Base-by-base conservation (phyloP, 1,139 yeast genomes). In the Geotrichum phurueaensis region DNA sequence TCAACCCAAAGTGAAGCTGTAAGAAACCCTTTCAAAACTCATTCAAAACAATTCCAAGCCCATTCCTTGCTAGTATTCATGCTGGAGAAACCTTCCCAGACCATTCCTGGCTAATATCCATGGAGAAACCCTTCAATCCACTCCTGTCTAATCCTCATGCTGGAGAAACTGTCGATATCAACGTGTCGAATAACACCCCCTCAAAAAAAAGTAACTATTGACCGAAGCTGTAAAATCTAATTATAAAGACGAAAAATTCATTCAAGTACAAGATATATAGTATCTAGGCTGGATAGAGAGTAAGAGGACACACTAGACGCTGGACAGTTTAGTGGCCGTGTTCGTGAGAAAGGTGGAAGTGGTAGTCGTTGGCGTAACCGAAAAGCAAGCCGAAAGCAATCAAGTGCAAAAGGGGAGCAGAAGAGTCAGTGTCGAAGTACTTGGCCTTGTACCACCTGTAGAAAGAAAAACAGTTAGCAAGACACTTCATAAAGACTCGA, bases 281-380 rank as follows among this genome's bases (percentile, higher is more conserved):
- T 36, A 36, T 36, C 43, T 36, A 36, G 43, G 15, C 31, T 27
- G 31, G 31, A 27, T 27, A 27, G 31, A 27, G 31, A 27, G 31
- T 3, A 25, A 25, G 9, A 7, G 9, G 31, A 27, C 31, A 27
- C 31, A 27, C 31, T 27, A 27, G 9, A 27, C 6, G 43, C 18
- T 36, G 43, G 6, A 4, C 43, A 36, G 18, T n/a, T 55, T 63
- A 52, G 61, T 66, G 68, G 57, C 63, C 63, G 63, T 67, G 68
- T 72, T 83, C 84, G 75, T 84, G 87, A 72, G 87, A 81, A 71
- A 84, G 79, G 73, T 92, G 97, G 84, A 89, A 84, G 82, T 87
- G 89, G 85, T 92, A 92, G 80, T 91, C 97, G 81, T 90, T 81
- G 68, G 92, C 82, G 87, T 92, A 92, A 73, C 97, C 97, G 66